Conservation (phyloP, 2,329 filamentous ascomycete species). For the Penicillium sp. region DNA sequence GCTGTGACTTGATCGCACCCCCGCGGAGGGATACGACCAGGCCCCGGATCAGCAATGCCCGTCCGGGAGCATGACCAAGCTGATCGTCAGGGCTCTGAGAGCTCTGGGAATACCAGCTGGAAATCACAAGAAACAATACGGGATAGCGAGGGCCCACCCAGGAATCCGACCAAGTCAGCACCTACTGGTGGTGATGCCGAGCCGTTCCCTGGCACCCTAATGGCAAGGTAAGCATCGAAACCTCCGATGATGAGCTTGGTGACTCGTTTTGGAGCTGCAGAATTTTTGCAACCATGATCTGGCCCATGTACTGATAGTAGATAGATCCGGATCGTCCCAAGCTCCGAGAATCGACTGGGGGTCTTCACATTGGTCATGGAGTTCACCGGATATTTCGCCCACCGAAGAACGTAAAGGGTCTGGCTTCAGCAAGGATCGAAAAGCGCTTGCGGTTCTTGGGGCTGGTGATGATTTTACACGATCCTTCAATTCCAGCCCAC, state of each 20-base stretch:
- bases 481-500: slow-evolving; percentile 21
- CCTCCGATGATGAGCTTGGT: background rate
- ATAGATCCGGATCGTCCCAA: slow-evolving; percentile 27
- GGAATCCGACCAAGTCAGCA: slow-evolving; percentile 21
- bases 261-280: background rate
- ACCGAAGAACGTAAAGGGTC: slow-evolving; percentile 38
- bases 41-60: slow-evolving; percentile 32
- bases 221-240: slow-evolving; percentile 33
- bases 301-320: slow-evolving; percentile 11
- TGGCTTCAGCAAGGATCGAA: slow-evolving; percentile 36
- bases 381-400: slow-evolving; percentile 39
- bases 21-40: slow-evolving; percentile 19
- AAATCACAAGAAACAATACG: slow-evolving; percentile 43
- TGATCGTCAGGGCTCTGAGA: slow-evolving; percentile 42
- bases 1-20: slow-evolving; percentile 24
- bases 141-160: slow-evolving; percentile 25
- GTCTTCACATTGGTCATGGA: slow-evolving; percentile 35
- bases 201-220: slow-evolving; percentile 25
- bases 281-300: background rate
- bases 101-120: slow-evolving; percentile 40
- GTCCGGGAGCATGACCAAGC: slow-evolving; percentile 33
- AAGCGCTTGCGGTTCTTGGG: slow-evolving; percentile 33
- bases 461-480: slow-evolving; percentile 29
- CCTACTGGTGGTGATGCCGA: slow-evolving; percentile 30
- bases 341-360: slow-evolving; percentile 28